Evolutionary conservation across 208 protist species (phyloP), one percentile per base, ranked within the genome.

Genomic region (Dictyostelium gargantuum): DNA sequence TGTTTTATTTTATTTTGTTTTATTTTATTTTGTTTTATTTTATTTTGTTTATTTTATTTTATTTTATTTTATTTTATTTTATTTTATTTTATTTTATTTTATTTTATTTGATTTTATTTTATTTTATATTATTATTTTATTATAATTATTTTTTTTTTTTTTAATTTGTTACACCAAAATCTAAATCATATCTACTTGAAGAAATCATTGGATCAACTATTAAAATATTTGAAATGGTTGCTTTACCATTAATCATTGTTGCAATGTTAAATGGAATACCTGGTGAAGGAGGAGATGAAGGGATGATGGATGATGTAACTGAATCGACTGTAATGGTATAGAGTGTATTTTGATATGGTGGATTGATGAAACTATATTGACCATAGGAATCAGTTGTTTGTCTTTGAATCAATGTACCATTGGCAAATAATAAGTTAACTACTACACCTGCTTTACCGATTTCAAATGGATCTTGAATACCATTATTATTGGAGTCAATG

Each of bases 101-200:
- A 42, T 72, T 72, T 40, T 19, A 4, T 72, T 42, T 44, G 21
- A 10, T 40, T 29, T 77, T 42, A 38, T 38, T 29, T 77, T 54
- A 26, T 54, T 38, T 77, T 29, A 54, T 52, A 38, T 38, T 29
- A 38, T 38, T 77, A 26, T 77, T 77, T 38, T 77, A 23, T 77
- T 38, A 10, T 40, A 11, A 38, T 35, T 48, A 48, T 74, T 9
- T 3, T 29, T 74, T 52, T 35, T 26, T 54, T 54, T 15, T 38
- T 52, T 77, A 38, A 10, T 54, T 52, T 38, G 44, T 82, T 21
- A 50, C 5, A 46, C 80, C 80, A 85, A 85, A 85, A 23, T 85
- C 23, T 23, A 74, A 58, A 52, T 85, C 63, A 38, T 58, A 85
- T 52, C 42, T 54, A 35, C 40, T 85, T 42, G 48, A 42, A 3